Evolutionary conservation across 1,139 yeast genomes (phyloP), one percentile per base, ranked within the genome.

Genomic region (Sugiyamaella pinicola): DNA sequence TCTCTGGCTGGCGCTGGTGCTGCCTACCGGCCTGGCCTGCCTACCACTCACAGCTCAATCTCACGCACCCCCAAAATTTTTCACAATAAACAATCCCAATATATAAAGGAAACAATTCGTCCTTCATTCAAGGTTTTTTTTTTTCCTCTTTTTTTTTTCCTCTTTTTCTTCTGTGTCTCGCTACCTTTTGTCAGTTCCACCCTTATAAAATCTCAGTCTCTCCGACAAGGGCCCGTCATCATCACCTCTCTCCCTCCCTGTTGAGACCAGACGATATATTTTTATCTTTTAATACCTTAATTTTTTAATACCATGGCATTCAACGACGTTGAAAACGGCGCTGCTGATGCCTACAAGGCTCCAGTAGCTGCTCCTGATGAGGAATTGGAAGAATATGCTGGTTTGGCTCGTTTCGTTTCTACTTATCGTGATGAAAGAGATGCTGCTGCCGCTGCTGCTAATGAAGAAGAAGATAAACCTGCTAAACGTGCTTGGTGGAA

Each of bases 331-430:
- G 51, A 47, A 41, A 46, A 49, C 26, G 53, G 49, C 39, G 49
- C 53, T 50, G 53, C 49, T 28, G 52, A 48, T 28, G 49, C 49
- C 35, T 34, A 47, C 22, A 47, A 47, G 47, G 49, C 48, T 29
- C 52, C 47, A n/a, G 52, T 49, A 19, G 49, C 44, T 19, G 49
- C 49, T 38, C 40, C 48, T 22, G 61, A 61, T 47, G 68, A 64
- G 29, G 64, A 64, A 51, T 65, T 67, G 52, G 72, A 68, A 53
- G 72, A 69, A 62, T 69, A 69, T 60, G 67, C 71, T 54, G 69
- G 68, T 34, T 65, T 69, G 51, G 69, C 68, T 54, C 66, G 68
- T 59, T 69, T 55, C 61, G 69, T 69, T 54, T 67, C 70, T 50
- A 64, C 70, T 47, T 68, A 66, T 64, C 69, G 68, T 43, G 72